Percentiles rank a stretch among this genome's conserved stretches.
Evolutionary conservation across 768 basidiomycete species (phyloP).

Genomic region (Crassisporium funariophilum): DNA sequence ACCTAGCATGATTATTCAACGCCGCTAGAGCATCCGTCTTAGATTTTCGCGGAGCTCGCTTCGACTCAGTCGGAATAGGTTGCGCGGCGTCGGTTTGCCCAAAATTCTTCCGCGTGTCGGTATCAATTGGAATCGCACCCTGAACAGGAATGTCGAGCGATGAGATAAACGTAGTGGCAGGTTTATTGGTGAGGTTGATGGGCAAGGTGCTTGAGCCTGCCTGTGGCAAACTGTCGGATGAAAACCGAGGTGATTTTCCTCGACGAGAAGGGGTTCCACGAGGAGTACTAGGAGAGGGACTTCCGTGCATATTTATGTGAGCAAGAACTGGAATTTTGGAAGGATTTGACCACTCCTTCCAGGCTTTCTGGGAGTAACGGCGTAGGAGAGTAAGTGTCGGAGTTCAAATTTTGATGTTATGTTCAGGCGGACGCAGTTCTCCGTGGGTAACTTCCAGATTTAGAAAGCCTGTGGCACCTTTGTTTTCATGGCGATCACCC

Average conservation of each 20-base stretch:
- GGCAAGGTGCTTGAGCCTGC: slow-evolving; percentile 46
- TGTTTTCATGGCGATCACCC: slow-evolving; percentile 21
- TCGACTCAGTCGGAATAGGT: slow-evolving; percentile 45
- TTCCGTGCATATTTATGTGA: slow-evolving; percentile 45
- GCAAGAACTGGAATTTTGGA: slow-evolving; percentile 37
- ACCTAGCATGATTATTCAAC: slow-evolving; percentile 66
- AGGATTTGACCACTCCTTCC: slow-evolving; percentile 35
- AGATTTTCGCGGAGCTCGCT: slow-evolving; percentile 85
- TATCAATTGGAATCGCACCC: slow-evolving; percentile 67
- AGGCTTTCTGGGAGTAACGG: slow-evolving; percentile 43
- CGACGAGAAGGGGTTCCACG: slow-evolving; percentile 65
- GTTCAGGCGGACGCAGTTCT: slow-evolving; percentile 46
- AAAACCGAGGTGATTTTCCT: slow-evolving; percentile 61
- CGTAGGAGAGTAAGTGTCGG: slow-evolving; percentile 47
- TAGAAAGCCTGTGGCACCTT: slow-evolving; percentile 28
- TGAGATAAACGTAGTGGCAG: slow-evolving; percentile 57
- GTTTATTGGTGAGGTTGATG: slow-evolving; percentile 53
- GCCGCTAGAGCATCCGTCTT: slow-evolving; percentile 87
- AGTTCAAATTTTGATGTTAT: slow-evolving; percentile 46
- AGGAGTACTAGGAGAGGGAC: slow-evolving; percentile 45
- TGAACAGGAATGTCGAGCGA: slow-evolving; percentile 79
- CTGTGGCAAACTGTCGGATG: slow-evolving; percentile 47
- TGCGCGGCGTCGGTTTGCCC: slow-evolving; percentile 37
- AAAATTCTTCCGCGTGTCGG: slow-evolving; percentile 41
- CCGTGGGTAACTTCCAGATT: slow-evolving; percentile 47